These are phyloP conservation scores for Aureobasidium namibiae DNA, from an alignment of 2,329 filamentous ascomycete genomes.

Conservation along the genomic window DNA sequence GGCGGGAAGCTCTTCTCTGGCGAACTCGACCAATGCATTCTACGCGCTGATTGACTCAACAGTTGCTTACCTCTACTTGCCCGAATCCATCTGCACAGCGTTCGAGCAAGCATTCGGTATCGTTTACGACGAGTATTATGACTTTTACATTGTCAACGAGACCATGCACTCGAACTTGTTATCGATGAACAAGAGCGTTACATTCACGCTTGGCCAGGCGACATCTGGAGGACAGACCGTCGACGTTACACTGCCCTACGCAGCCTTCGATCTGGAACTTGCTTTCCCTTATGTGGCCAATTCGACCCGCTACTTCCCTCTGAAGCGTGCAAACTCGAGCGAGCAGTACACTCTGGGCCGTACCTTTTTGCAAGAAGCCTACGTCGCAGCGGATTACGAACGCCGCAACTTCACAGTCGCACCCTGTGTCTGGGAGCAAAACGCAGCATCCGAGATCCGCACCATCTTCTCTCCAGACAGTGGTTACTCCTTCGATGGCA, in stretches of 20 bases:
- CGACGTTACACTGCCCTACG: slow-evolving; percentile 29
- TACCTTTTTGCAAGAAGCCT: slow-evolving; percentile 32
- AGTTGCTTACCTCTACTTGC: slow-evolving; percentile 57
- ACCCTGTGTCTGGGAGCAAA: slow-evolving; percentile 26
- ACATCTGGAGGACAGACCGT: slow-evolving; percentile 21
- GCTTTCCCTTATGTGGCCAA: slow-evolving; percentile 23
- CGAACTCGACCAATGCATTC: slow-evolving; percentile 28
- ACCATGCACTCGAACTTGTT: slow-evolving; percentile 22
- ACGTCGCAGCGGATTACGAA: slow-evolving; percentile 30
- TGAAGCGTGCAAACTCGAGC: slow-evolving; percentile 25
- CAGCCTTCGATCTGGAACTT: slow-evolving; percentile 27
- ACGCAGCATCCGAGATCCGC: slow-evolving; percentile 20
- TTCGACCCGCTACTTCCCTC: slow-evolving; percentile 26
- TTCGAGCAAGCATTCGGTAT: slow-evolving; percentile 31
- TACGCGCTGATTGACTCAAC: slow-evolving; percentile 54
- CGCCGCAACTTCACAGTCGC: slow-evolving; percentile 29
- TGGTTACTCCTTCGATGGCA: slow-evolving; percentile 3
- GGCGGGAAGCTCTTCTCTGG: slow-evolving; percentile 14
- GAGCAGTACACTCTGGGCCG: slow-evolving; percentile 30
- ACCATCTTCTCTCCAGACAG: slow-evolving; percentile 23
- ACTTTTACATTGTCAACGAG: slow-evolving; percentile 29
- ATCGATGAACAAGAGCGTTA: slow-evolving; percentile 24
- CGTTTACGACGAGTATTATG: slow-evolving; percentile 22
- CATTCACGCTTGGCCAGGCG: slow-evolving; percentile 24
- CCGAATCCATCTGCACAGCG: slow-evolving; percentile 32